Evolutionary conservation across 1,284 basidiomycete genomes (phyloP), one percentile per base, ranked within the genome.

Genomic region (Schizopora paradoxa): DNA sequence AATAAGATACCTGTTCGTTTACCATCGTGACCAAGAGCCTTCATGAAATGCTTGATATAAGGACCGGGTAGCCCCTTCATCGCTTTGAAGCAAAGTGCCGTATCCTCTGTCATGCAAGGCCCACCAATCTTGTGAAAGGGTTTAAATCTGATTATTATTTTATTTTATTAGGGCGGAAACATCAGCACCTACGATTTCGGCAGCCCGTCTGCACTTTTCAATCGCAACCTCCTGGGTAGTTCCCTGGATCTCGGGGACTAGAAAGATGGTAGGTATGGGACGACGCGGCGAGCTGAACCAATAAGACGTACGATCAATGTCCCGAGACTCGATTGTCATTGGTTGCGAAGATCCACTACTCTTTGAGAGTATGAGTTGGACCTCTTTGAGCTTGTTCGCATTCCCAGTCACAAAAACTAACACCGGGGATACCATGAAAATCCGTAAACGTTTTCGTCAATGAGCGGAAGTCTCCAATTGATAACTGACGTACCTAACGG

Each of bases 91-190:
- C 86, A 90, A 4, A 99, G 77, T 0, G 95, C 92, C 0, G 95
- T 98, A 63, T 99, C 96, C 66, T 99, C 95, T 0, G 93, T 98
- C 53, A 99, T 91, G 59, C 91, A 95, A 3, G 94, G 86, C 0
- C 85, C 82, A 8, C 82, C 79, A 26, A 91, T 68, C 85, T 87
- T 48, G n/a, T 16, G 22, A 41, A 18, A 21, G 26, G n/a, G n/a
- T 14, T 22, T 47, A 31, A 22, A 32, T 51, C 43, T 38, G n/a
- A 10, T 13, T 7, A 13, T 25, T 47, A 39, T 41, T 21, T 25
- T 34, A 33, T 40, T 39, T 40, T 26, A 40, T 36, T 14, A 22
- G 26, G 31, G 31, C 13, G 26, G 35, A 35, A 36, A 21, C 16
- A 41, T 42, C 21, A 43, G 29, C 41, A 60, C 72, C 35, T 43